Evolutionary conservation across 2,329 filamentous ascomycete genomes (phyloP).

Genomic region (Rutstroemia sp.): DNA sequence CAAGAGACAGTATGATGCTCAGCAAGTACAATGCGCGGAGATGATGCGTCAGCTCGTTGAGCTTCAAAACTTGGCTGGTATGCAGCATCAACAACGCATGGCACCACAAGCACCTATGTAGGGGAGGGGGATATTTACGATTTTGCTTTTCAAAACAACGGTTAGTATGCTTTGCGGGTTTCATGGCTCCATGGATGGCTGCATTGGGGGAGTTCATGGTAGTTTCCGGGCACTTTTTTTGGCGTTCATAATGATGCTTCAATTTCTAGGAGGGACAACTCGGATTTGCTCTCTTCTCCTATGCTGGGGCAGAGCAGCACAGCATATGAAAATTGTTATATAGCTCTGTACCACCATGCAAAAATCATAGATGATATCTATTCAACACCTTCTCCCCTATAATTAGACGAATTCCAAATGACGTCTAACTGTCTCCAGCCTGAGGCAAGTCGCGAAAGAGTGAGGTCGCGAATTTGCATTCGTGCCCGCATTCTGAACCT

Average conservation of each 20-base stretch:
- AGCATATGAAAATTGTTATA: background rate
- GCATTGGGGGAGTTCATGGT: constrained; percentile 9
- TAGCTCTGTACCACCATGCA: background rate
- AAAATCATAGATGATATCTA: background rate
- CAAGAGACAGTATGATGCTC: constrained; percentile 4
- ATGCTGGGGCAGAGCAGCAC: background rate
- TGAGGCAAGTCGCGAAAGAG: background rate
- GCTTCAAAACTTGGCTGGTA: constrained; percentile 3
- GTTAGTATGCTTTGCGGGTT: background rate
- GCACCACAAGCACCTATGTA: constrained; percentile 10
- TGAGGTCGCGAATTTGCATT: background rate
- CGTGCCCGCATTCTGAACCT: too few species aligned
- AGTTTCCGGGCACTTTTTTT: background rate
- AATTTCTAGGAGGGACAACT: background rate
- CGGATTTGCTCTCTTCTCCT: background rate
- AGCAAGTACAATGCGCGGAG: constrained; percentile 6
- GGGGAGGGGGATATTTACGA: background rate
- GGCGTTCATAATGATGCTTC: constrained; percentile 3
- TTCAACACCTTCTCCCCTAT: background rate
- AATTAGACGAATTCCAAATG: background rate
- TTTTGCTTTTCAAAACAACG: background rate
- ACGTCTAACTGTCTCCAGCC: background rate
- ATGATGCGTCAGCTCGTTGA: constrained; percentile 11
- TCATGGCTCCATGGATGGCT: constrained; percentile 2
- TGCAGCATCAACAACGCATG: constrained; percentile 5